Evolutionary conservation across 2,329 filamentous ascomycete species (phyloP).

Genomic region (Neonectria hederae): DNA sequence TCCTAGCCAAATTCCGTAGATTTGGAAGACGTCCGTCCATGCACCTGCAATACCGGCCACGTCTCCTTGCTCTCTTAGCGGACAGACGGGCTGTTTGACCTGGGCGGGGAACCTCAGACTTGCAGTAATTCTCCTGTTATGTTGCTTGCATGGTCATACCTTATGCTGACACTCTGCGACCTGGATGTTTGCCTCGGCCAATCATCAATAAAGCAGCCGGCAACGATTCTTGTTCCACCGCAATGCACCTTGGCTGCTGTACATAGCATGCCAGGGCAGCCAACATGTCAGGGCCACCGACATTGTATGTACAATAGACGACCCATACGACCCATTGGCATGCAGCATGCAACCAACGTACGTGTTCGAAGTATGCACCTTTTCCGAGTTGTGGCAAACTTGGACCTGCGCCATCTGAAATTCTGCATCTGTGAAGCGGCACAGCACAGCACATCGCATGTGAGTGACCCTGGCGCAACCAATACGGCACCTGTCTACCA

Average conservation of each 20-base stretch:
- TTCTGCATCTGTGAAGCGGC: not conserved
- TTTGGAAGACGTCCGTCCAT: not conserved
- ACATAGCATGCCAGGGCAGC: not conserved
- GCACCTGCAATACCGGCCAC: not conserved
- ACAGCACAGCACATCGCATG: not conserved
- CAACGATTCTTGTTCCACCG: not conserved
- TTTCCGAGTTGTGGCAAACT: not conserved
- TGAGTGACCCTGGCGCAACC: not conserved
- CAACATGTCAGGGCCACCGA: not conserved
- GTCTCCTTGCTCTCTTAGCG: not conserved
- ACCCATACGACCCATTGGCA: not conserved
- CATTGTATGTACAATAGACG: not conserved
- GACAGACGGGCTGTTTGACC: not conserved
- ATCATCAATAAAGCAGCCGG: not conserved
- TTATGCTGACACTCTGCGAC: not conserved
- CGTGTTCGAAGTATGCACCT: not conserved
- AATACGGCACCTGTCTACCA: not conserved
- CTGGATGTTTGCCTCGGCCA: not conserved
- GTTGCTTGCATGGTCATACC: too few species aligned
- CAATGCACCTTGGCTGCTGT: not conserved
- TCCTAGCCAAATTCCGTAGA: not conserved
- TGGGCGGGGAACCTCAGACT: constrained; percentile 1
- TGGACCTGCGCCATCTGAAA: not conserved
- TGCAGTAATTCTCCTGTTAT: too few species aligned
- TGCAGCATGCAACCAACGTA: not conserved